Conservation (phyloP, 1,284 basidiomycete species). For the Leccinum pachyderme region DNA sequence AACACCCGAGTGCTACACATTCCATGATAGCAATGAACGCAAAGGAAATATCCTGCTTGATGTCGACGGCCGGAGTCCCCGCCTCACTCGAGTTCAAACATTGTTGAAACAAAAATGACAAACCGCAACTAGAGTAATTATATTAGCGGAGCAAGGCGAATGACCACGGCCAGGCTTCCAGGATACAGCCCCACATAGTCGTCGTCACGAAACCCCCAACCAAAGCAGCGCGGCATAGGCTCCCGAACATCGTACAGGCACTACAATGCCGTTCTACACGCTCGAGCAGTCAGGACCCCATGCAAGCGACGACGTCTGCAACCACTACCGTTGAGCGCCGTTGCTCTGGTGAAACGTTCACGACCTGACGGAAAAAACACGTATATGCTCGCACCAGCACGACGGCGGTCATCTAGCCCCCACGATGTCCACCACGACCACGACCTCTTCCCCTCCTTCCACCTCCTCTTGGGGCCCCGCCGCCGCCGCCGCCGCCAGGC, state of each 20-base stretch:
- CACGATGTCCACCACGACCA: constrained; percentile 23
- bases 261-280: too few species aligned
- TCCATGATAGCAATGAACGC: background rate
- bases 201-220: background rate
- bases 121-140: too few species aligned
- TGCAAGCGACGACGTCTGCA: background rate
- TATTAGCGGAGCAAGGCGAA: too few species aligned
- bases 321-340: background rate
- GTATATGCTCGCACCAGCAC: background rate
- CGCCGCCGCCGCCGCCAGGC: background rate
- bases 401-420: constrained; percentile 12
- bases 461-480: background rate
- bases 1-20: background rate
- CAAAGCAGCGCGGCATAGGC: too few species aligned
- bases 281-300: too few species aligned
- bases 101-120: background rate
- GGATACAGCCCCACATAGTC: background rate
- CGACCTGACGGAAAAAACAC: background rate
- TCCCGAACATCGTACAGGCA: too few species aligned
- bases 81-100: background rate
- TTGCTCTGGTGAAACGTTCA: background rate
- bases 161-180: background rate
- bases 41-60: background rate
- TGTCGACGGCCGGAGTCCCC: background rate
- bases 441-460: constrained; percentile 11